These are phyloP conservation scores for Aquilaria malaccensis DNA, from an alignment of 345 rosid genomes.

Conservation along the genomic window DNA sequence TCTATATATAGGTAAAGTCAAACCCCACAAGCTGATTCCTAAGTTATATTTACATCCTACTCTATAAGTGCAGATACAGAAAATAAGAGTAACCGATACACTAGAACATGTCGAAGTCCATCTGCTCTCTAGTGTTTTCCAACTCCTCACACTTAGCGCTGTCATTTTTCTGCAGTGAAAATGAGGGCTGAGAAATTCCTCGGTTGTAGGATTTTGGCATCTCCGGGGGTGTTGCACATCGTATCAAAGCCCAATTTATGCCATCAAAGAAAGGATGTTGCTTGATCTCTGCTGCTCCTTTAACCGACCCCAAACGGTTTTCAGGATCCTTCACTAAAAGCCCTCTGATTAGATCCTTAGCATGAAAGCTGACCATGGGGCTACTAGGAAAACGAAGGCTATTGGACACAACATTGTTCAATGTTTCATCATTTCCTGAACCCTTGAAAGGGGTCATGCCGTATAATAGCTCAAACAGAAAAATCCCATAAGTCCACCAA, in stretches of 20 bases:
- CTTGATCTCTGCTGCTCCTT: slow-evolving; percentile 77
- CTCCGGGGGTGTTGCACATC: slow-evolving; percentile 69
- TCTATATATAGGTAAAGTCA: too few species aligned
- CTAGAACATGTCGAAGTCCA: slow-evolving; percentile 60
- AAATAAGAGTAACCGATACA: too few species aligned
- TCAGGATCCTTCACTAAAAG: slow-evolving; percentile 61
- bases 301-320: slow-evolving; percentile 50
- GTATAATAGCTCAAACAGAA: slow-evolving; percentile 58
- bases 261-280: slow-evolving; percentile 72
- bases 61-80: too few species aligned
- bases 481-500: slow-evolving; percentile 86
- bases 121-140: slow-evolving; percentile 26
- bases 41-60: too few species aligned
- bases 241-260: slow-evolving; percentile 73
- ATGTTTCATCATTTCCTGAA: slow-evolving; percentile 53
- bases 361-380: slow-evolving; percentile 53
- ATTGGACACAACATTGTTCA: slow-evolving; percentile 53
- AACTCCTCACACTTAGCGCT: slow-evolving; percentile 23
- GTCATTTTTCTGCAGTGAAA: slow-evolving; percentile 23
- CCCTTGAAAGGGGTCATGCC: slow-evolving; percentile 79
- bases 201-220: slow-evolving; percentile 31
- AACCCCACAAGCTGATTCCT: too few species aligned
- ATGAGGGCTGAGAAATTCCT: slow-evolving; percentile 8
- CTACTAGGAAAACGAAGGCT: slow-evolving; percentile 56
- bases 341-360: slow-evolving; percentile 63